These are phyloP conservation scores for Saprolegnia diclina DNA, from an alignment of 352 stramenopile species.

Conservation along the genomic window DNA sequence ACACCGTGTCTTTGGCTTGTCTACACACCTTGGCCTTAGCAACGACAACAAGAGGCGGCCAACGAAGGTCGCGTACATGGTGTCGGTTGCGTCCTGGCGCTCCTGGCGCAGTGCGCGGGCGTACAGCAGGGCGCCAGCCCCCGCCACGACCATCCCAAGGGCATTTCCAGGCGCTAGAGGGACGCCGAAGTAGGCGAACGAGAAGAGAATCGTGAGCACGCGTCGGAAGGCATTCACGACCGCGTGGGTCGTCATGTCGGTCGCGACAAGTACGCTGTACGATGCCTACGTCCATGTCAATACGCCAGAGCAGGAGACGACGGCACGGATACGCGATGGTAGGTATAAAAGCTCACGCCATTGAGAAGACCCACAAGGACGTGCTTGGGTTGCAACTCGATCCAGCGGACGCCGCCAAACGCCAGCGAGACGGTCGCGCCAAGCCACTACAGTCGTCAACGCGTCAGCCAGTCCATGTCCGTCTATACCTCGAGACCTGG, in stretches of 20 bases:
- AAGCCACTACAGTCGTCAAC: conserved; percentile 19
- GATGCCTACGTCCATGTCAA: conserved; percentile 22
- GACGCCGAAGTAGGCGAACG: conserved; percentile 31
- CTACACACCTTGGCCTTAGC: no score
- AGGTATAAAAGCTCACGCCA: conserved; percentile 16
- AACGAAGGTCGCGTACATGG: background rate
- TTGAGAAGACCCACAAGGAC: conserved; percentile 3
- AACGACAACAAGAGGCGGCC: no score
- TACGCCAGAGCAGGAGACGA: background rate
- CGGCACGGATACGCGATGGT: conserved; percentile 1
- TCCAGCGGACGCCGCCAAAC: background rate
- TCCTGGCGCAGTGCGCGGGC: conserved; percentile 18
- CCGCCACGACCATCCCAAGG: conserved; percentile 29
- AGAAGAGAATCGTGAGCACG: conserved; percentile 33
- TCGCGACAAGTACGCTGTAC: conserved; percentile 29
- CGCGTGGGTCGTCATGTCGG: conserved; percentile 29
- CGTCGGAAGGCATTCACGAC: conserved; percentile 30
- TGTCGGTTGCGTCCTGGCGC: background rate
- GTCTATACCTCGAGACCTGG: background rate
- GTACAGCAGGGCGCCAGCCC: conserved; percentile 28
- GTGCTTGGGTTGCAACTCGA: background rate
- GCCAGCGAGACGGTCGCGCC: background rate
- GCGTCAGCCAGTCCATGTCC: background rate
- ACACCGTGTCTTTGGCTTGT: no score
- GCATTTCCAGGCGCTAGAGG: conserved; percentile 25